Evolutionary conservation across 768 basidiomycete genomes (phyloP), one percentile per base, ranked within the genome.

Genomic region (Sporobolomyces phaffii): DNA sequence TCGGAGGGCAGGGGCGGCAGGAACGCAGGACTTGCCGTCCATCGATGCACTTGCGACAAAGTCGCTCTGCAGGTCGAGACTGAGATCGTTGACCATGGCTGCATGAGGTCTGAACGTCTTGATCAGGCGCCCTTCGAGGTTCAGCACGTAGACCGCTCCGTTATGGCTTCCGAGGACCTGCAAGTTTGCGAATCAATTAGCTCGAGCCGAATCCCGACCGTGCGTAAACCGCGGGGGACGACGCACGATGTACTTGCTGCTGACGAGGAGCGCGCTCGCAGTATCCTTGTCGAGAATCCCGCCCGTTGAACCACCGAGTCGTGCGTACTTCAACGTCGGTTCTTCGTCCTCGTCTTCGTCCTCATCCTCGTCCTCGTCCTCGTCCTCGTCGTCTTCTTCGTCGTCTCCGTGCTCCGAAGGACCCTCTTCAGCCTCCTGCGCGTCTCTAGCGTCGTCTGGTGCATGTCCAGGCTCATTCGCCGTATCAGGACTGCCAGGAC

Each of bases 1-100:
- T 13, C 33, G 56, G n/a, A 44, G 18, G 24, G 28, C 18, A n/a
- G n/a, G n/a, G n/a, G n/a, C n/a, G n/a, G n/a, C n/a, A n/a, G n/a
- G n/a, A n/a, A n/a, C n/a, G n/a, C 44, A 40, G 13, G 17, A 74
- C 84, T 79, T 77, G 90, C 94, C 94, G 78, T 99, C 94, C 69
- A 94, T 85, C 5, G 91, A 91, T 0, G 93, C 88, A 10, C 91
- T 92, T 2, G 87, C 91, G 10, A 98, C 84, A 73, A 91, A 97
- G 64, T 96, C 91, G 36, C 84, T 86, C 0, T 87, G 88, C 60
- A 82, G 80, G 76, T 97, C 93, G 74, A 98, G 82, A 53, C 83
- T 84, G 41, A 98, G 86, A 75, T 91, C 91, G 63, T 85, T 84
- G 61, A 98, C 81, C 15, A 90, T 90, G 0, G 93, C 93, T 38